A percentile compares a stretch with the other conserved stretches of the same genome.
Conservation (phyloP, 2,329 filamentous ascomycete genomes). For the Laburnicola sp. region DNA sequence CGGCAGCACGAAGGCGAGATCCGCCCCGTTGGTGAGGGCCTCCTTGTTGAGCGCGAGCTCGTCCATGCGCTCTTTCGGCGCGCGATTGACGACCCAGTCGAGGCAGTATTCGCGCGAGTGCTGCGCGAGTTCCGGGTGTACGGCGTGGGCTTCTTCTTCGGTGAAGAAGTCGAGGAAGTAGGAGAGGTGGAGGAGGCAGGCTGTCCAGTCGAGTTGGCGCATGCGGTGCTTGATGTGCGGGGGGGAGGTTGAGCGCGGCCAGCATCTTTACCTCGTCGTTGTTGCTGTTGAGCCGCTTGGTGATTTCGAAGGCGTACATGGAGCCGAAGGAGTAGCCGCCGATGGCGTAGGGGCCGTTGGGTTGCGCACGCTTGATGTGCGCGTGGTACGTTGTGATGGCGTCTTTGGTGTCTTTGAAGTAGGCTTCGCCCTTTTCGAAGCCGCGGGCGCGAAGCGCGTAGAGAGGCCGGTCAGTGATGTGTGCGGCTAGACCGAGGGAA, state of each 20-base stretch:
- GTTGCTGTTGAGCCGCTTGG: conserved; percentile 49
- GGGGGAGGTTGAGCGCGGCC: conserved; percentile 54
- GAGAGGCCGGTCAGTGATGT: conserved; percentile 50
- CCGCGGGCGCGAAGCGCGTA: conserved; percentile 53
- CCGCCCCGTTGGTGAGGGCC: conserved; percentile 41
- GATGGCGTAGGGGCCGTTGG: conserved; percentile 56
- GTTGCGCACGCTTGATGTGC: conserved; percentile 50
- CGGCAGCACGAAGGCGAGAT: conserved; percentile 45
- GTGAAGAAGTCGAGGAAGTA: conserved; percentile 48
- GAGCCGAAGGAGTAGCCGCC: conserved; percentile 57
- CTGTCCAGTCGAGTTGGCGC: conserved; percentile 46
- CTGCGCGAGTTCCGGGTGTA: conserved; percentile 15
- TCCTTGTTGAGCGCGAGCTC: conserved; percentile 38
- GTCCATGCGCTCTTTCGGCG: conserved; percentile 18
- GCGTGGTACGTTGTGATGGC: conserved; percentile 46
- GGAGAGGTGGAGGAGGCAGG: conserved; percentile 46
- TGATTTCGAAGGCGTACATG: conserved; percentile 56
- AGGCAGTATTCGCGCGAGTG: conserved; percentile 20
- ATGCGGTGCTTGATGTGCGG: conserved; percentile 53
- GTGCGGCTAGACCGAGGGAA: conserved; percentile 43
- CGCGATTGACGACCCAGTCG: conserved; percentile 22
- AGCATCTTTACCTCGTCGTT: conserved; percentile 49
- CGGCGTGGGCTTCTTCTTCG: conserved; percentile 31
- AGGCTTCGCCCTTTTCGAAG: conserved; percentile 46
- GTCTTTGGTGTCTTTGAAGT: conserved; percentile 48